These are phyloP conservation scores for Verbena officinalis DNA, from an alignment of 257 asterid species.

Conservation along the genomic window DNA sequence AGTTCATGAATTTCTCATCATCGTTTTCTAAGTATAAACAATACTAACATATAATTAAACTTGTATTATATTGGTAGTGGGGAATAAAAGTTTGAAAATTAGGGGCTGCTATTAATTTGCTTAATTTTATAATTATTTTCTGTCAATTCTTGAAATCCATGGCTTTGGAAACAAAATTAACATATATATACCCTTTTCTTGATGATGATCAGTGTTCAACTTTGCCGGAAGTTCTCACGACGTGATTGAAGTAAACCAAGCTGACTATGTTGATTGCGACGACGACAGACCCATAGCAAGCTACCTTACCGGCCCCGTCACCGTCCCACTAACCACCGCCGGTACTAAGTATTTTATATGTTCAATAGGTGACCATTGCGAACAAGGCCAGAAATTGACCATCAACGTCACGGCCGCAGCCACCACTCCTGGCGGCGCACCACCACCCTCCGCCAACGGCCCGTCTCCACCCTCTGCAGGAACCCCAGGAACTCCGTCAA, in stretches of 20 bases:
- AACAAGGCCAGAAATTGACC: slow-evolving; percentile 53
- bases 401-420: slow-evolving; percentile 43
- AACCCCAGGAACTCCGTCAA: slow-evolving; percentile 19
- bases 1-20: too few relatives aligned
- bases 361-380: slow-evolving; percentile 54
- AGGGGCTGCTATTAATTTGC: too few relatives aligned
- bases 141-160: too few relatives aligned
- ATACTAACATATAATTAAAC: too few relatives aligned
- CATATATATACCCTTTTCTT: too few relatives aligned
- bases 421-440: slow-evolving; percentile 34
- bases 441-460: slow-evolving; percentile 28
- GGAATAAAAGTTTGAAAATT: too few relatives aligned
- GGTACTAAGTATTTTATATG: slow-evolving; percentile 61
- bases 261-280: slow-evolving; percentile 46
- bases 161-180: too few relatives aligned
- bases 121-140: too few relatives aligned
- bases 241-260: slow-evolving; percentile 45
- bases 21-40: too few relatives aligned
- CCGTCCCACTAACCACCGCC: slow-evolving; percentile 37
- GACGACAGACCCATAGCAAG: slow-evolving; percentile 45
- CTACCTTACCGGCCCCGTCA: too few relatives aligned
- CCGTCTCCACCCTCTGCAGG: slow-evolving; percentile 31
- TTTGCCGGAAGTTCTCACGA: slow-evolving; percentile 48
- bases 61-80: too few relatives aligned
- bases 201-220: slow-evolving; percentile 52